A percentile compares a stretch with the other conserved stretches of the same genome.
These are phyloP conservation scores for Ochetophila trinervis DNA, from an alignment of 306 rosid species.

Conservation along the genomic window DNA sequence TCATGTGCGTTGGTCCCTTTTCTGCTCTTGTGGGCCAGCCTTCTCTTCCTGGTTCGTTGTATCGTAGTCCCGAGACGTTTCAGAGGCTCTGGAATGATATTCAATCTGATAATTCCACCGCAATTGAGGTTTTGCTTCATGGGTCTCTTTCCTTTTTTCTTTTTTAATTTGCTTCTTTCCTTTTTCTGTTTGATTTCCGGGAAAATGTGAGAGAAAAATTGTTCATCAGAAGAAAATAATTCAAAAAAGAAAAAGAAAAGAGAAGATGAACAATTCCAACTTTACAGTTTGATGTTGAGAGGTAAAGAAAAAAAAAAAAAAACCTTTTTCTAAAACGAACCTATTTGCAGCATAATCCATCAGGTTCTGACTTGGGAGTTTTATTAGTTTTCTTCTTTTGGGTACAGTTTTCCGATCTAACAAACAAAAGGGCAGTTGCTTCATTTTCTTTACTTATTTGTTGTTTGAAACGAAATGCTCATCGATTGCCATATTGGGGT, in stretches of 20 bases:
- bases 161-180: not conserved
- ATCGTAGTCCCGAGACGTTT: slow-evolving; percentile 68
- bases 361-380: not conserved
- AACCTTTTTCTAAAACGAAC: not conserved
- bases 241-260: not conserved
- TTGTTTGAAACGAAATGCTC: not conserved
- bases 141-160: not conserved
- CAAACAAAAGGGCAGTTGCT: not conserved
- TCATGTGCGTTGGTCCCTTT: slow-evolving; percentile 90
- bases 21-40: slow-evolving; percentile 54
- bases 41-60: slow-evolving; percentile 80
- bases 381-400: not conserved
- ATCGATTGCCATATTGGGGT: not conserved
- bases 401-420: not conserved
- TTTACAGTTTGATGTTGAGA: slow-evolving; percentile 7
- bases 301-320: slow-evolving; percentile 13
- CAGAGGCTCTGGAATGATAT: slow-evolving; percentile 58
- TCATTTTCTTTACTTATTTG: not conserved
- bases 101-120: slow-evolving; percentile 66
- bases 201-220: slow-evolving; percentile 16
- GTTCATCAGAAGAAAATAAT: not conserved
- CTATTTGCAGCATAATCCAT: not conserved
- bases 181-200: slow-evolving; percentile 13
- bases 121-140: slow-evolving; percentile 48
- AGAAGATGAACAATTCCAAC: not conserved